Evolutionary conservation across 805 yeast species (phyloP).

Genomic region (Ogataea neopini): DNA sequence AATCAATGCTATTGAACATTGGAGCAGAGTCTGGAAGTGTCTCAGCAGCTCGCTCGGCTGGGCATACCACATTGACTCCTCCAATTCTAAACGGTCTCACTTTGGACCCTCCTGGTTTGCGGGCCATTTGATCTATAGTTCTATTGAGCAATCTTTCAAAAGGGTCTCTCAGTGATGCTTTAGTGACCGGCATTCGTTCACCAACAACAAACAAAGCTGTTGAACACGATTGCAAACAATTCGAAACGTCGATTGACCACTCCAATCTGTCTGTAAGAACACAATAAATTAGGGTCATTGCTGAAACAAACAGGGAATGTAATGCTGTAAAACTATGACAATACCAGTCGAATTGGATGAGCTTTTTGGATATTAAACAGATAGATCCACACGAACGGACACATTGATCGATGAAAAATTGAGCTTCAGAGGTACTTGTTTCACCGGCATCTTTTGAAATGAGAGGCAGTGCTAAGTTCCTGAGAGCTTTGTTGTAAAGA

Average conservation of each 20-base stretch:
- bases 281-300: slow-evolving; percentile 27
- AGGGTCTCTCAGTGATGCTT: slow-evolving; percentile 21
- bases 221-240: slow-evolving; percentile 27
- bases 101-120: slow-evolving; percentile 5
- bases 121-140: slow-evolving; percentile 23
- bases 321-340: slow-evolving; percentile 27
- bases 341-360: slow-evolving; percentile 26
- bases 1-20: not conserved
- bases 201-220: slow-evolving; percentile 27
- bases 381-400: slow-evolving; percentile 25
- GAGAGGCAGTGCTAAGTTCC: slow-evolving; percentile 22
- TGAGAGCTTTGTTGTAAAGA: slow-evolving; percentile 22
- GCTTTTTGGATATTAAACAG: slow-evolving; percentile 23
- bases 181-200: slow-evolving; percentile 28
- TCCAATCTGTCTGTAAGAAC: slow-evolving; percentile 21
- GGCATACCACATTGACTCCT: slow-evolving; percentile 19
- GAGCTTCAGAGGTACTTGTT: slow-evolving; percentile 10
- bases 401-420: slow-evolving; percentile 22
- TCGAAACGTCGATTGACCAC: slow-evolving; percentile 26
- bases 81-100: slow-evolving; percentile 13
- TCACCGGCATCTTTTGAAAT: slow-evolving; percentile 15
- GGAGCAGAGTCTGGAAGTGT: not conserved
- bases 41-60: too few species aligned
- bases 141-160: slow-evolving; percentile 23
- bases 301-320: slow-evolving; percentile 26